Base-by-base conservation (phyloP, 352 stramenopile species). In the Globisporangium paddicum region DNA sequence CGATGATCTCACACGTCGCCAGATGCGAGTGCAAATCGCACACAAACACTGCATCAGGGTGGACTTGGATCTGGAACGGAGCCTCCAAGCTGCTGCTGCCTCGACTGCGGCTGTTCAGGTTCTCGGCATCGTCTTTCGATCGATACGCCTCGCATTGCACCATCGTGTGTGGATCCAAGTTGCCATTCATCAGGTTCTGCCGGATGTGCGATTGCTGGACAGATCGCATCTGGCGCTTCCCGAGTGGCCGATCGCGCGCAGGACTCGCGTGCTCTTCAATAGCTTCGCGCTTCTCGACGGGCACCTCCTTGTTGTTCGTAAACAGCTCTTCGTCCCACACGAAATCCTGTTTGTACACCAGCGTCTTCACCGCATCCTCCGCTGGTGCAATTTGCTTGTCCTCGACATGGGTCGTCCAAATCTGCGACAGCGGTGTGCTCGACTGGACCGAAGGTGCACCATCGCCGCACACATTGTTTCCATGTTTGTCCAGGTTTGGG, bases 1-100 rank as follows among this genome's bases (percentile, higher is more conserved):
- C 95, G 55, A 98, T 98, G 52, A 98, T 96, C 77, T 98, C 95
- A 35, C 84, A 94, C 18, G 88, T 93, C 14, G 87, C 90, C 47
- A 98, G 72, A 58, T 98, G 95, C 6, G 90, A 79, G 66, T 98
- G 95, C 50, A 98, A 64, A 61, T 98, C 95, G 54, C 87, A 90
- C 7, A 98, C 72, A 59, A 98, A 97, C 5, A 77, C 79, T 5
- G 79, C 92, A 49, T 97, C 87, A 13, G 94, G 90, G 60, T 96
- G 87, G 7, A 98, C 89, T 35, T 81, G 45, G 19, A 98, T 78
- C 18, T 73, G 71, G 60, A 97, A 98, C 8, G 94, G 94, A 25
- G 96, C 78, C 13, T 75, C 68, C 23, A 88, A 52, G 18, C 47
- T 79, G 11, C 67, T 58, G 5, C 60, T 60, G 13, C 77, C 73